Evolutionary conservation across 1,284 basidiomycete species (phyloP), one percentile per base, ranked within the genome.

Genomic region (Trichosporon sp.): DNA sequence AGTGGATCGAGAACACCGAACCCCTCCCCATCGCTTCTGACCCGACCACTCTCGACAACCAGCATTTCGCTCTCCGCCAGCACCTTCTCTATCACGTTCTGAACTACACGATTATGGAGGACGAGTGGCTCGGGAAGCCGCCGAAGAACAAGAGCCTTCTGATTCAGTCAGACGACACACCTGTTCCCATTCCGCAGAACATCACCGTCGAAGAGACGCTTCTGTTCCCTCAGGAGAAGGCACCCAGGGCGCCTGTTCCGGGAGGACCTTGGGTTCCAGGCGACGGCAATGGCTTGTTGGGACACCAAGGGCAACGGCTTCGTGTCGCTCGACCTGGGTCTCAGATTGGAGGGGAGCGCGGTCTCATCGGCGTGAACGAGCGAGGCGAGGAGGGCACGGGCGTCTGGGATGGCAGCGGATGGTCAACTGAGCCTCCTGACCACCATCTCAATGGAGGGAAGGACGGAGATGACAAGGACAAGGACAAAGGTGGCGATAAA

Each of bases 51-150:
- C 59, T 63, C 4, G 95, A 97, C 83, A 99, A 99, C 81, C 86
- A 97, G 59, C 81, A 82, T 74, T 83, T 81, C 81, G 78, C 78
- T 71, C 88, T 98, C 65, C 88, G 96, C 63, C 94, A 98, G 80
- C 91, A 94, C 77, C 87, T 99, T 65, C 91, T 98, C 77, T 99
- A 99, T 80, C 97, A 99, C 83, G 84, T 98, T 59, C 86, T 99
- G 74, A 98, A 99, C 84, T 91, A 91, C 81, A 90, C 92, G 1
- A 82, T 97, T 14, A 79, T 86, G 16, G 78, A 68, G 70, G 16
- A 56, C n/a, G 71, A 74, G 6, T 74, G 73, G 73, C 59, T 63
- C 10, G 59, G 59, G 32, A 63, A 63, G 59, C 10, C 31, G 14
- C 59, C 59, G 5, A 63, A 63, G 59, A 37, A 63, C 31, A 63